These are phyloP conservation scores for Penicillium longicatenatum DNA, from an alignment of 495 filamentous ascomycete genomes.

Conservation along the genomic window DNA sequence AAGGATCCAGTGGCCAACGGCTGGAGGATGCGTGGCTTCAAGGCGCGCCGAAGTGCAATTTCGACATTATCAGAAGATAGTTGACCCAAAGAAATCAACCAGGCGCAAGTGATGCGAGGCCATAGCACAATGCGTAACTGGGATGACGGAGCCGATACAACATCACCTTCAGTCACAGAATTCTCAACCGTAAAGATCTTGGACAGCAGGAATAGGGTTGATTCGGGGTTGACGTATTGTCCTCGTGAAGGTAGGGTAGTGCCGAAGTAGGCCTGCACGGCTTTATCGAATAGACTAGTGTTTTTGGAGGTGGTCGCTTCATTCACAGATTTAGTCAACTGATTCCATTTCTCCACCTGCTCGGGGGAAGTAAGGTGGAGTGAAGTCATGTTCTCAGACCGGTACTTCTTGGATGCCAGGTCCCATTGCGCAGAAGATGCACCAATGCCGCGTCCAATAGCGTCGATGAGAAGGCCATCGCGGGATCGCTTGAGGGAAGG, in stretches of 20 bases:
- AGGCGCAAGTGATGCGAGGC: conserved; percentile 56
- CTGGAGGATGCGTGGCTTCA: conserved; percentile 45
- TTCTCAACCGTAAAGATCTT: conserved; percentile 53
- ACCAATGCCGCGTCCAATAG: conserved; percentile 60
- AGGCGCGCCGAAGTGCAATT: conserved; percentile 54
- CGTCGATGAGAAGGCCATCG: conserved; percentile 69
- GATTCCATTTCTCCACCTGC: conserved; percentile 40
- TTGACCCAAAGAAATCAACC: conserved; percentile 64
- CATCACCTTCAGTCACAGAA: conserved; percentile 15
- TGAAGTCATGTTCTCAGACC: conserved; percentile 30
- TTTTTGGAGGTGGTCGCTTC: conserved; percentile 31
- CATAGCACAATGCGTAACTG: conserved; percentile 51
- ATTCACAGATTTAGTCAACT: conserved; percentile 32
- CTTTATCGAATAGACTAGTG: conserved; percentile 38
- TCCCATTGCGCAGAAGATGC: conserved; percentile 41
- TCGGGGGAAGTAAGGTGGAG: conserved; percentile 38
- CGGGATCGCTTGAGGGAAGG: conserved; percentile 61
- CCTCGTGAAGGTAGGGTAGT: conserved; percentile 25
- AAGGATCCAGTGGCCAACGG: conserved; percentile 58
- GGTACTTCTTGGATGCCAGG: conserved; percentile 36
- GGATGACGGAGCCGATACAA: conserved; percentile 28
- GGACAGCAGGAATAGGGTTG: conserved; percentile 53
- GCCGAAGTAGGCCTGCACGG: conserved; percentile 40
- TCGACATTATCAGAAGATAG: conserved; percentile 63
- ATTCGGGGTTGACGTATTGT: conserved; percentile 42